These are phyloP conservation scores for Syzygium malaccense DNA, from an alignment of 441 rosid species.

Conservation along the genomic window DNA sequence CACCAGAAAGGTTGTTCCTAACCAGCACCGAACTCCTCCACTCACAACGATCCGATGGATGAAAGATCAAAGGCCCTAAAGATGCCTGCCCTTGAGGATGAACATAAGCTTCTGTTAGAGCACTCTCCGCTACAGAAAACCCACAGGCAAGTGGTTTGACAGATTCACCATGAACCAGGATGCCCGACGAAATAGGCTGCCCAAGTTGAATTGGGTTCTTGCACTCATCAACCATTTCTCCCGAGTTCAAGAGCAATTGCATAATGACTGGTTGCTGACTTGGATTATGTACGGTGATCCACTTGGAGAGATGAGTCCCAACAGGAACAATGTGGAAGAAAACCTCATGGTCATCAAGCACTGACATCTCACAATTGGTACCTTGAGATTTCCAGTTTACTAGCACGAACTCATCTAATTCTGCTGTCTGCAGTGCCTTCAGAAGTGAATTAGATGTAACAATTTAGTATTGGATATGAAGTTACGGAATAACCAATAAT, in stretches of 20 bases:
- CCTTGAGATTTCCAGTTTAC: slow-evolving; percentile 67
- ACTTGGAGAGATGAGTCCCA: slow-evolving; percentile 38
- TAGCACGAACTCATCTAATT: slow-evolving; percentile 46
- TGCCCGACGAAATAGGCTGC: slow-evolving; percentile 18
- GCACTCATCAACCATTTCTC: slow-evolving; percentile 54
- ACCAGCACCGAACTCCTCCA: slow-evolving; percentile 69
- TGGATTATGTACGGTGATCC: slow-evolving; percentile 68
- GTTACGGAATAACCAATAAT: background rate
- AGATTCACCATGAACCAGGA: slow-evolving; percentile 15
- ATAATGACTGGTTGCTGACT: slow-evolving; percentile 56
- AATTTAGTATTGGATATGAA: background rate
- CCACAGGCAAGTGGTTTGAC: slow-evolving; percentile 24
- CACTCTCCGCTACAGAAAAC: slow-evolving; percentile 46
- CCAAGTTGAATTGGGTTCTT: slow-evolving; percentile 23
- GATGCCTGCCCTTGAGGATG: slow-evolving; percentile 45
- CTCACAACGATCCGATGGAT: slow-evolving; percentile 51
- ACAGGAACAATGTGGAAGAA: slow-evolving; percentile 44
- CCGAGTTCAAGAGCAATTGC: slow-evolving; percentile 70
- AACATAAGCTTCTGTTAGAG: slow-evolving; percentile 49
- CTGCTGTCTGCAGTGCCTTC: slow-evolving; percentile 27
- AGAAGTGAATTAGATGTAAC: slow-evolving; percentile 4
- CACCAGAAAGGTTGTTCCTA: slow-evolving; percentile 69
- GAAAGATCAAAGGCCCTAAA: slow-evolving; percentile 61
- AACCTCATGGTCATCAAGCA: slow-evolving; percentile 46
- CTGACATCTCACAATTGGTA: slow-evolving; percentile 31